Evolutionary conservation across 306 rosid genomes (phyloP).

Genomic region (Gastrolobium bilobum): DNA sequence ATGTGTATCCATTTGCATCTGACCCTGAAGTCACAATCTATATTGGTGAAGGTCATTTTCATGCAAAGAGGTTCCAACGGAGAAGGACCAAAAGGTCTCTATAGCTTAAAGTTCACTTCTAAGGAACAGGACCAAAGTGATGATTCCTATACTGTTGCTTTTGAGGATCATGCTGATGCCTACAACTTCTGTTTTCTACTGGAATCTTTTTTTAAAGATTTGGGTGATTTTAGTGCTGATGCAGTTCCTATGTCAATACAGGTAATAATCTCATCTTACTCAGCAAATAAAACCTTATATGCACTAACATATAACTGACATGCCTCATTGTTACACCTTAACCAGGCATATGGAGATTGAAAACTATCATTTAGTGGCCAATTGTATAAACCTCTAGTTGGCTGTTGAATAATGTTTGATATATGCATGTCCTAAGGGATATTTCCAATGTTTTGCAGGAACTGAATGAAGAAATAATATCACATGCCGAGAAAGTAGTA

Average conservation of each 20-base stretch:
- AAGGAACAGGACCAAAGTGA: slow-evolving; percentile 50
- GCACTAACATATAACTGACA: not conserved
- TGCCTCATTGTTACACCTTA: slow-evolving; percentile 18
- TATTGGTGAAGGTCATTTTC: slow-evolving; percentile 66
- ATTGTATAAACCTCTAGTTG: slow-evolving; percentile 18
- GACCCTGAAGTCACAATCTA: slow-evolving; percentile 32
- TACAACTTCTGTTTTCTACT: slow-evolving; percentile 78
- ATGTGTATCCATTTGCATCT: slow-evolving; percentile 39
- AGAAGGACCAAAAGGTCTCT: slow-evolving; percentile 70
- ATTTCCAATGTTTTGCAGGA: slow-evolving; percentile 63
- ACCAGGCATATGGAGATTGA: slow-evolving; percentile 38
- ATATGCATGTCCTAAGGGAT: not conserved
- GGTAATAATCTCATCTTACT: slow-evolving; percentile 57
- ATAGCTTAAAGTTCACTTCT: slow-evolving; percentile 58
- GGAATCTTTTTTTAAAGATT: slow-evolving; percentile 76
- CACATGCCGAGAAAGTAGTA: slow-evolving; percentile 61
- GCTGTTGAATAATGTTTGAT: slow-evolving; percentile 27
- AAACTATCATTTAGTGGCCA: slow-evolving; percentile 28
- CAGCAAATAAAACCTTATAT: slow-evolving; percentile 9
- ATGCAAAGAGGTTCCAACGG: slow-evolving; percentile 65
- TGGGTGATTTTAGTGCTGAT: slow-evolving; percentile 73
- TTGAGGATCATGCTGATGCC: slow-evolving; percentile 82
- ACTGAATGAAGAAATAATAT: slow-evolving; percentile 64
- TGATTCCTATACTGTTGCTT: slow-evolving; percentile 74
- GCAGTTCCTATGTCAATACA: slow-evolving; percentile 70